Conservation (phyloP, 257 asterid species). For the Ilex aquifolium region DNA sequence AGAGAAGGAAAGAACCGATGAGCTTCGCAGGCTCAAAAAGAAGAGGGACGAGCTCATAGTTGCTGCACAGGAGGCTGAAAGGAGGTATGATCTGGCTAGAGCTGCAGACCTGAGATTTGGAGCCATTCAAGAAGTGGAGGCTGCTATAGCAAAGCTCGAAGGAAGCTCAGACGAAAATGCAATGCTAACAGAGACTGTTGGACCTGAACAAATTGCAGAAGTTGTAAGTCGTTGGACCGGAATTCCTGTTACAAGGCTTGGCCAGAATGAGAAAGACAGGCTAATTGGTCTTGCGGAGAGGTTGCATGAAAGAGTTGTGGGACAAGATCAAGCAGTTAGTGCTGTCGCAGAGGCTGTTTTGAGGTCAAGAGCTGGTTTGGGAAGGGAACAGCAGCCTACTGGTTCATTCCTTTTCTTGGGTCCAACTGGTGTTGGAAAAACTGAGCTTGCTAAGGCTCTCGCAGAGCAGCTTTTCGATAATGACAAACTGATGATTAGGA, state of each 20-base stretch:
- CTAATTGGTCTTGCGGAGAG: conserved; percentile 60
- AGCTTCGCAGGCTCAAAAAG: conserved; percentile 65
- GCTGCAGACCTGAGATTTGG: conserved; percentile 90
- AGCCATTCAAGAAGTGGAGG: conserved; percentile 78
- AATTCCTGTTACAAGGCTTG: conserved; percentile 69
- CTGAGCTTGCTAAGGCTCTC: conserved; percentile 90
- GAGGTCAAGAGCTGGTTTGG: conserved; percentile 85
- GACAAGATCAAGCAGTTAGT: conserved; percentile 68
- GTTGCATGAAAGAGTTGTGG: conserved; percentile 40
- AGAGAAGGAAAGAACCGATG: conserved; percentile 81
- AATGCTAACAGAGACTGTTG: conserved; percentile 83
- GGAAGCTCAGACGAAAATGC: conserved; percentile 32
- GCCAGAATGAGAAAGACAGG: conserved; percentile 82
- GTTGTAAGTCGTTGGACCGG: conserved; percentile 98
- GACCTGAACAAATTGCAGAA: conserved; percentile 90
- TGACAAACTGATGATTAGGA: conserved; percentile 68
- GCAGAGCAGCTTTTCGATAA: conserved; percentile 90
- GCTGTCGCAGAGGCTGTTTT: conserved; percentile 89
- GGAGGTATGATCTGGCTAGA: conserved; percentile 87
- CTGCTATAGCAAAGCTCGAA: conserved; percentile 74
- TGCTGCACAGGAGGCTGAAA: conserved; percentile 87
- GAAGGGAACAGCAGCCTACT: conserved; percentile 85
- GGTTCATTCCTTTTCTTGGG: conserved; percentile 92
- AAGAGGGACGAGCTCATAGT: conserved; percentile 62
- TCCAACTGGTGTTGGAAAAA: conserved; percentile 94